Evolutionary conservation across 441 rosid genomes (phyloP), one percentile per base, ranked within the genome.

Genomic region (Pelargonium myrrhifolium): DNA sequence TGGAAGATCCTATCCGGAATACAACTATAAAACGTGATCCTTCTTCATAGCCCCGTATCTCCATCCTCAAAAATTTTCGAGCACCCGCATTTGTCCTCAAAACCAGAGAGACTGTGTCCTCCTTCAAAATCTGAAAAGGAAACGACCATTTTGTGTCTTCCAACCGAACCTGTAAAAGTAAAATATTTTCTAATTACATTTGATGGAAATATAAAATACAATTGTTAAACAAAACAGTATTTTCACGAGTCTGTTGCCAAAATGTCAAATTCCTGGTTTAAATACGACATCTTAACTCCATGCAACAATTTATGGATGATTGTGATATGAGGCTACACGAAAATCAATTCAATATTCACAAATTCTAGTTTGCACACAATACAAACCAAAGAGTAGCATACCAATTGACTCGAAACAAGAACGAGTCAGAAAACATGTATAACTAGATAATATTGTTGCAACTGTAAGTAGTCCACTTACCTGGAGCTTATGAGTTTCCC

Each of bases 31-130:
- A 92, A 47, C 99, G 95, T 15, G 99, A 95, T 71, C 99, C 99
- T 84, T 95, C 99, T 82, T 95, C 99, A 80, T 82, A 92, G 66
- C 98, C 99, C 20, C 99, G 95, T 75, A 95, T 82, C 80, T 92
- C 99, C 66, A 84, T 85, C 74, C 83, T 87, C 77, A 95, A 68
- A 83, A 86, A 78, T 66, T 76, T 84, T 67, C 75, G 79, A 18
- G 72, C 77, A 73, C 86, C 93, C 77, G 80, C 82, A 74, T 75
- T 77, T 71, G 84, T 70, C 86, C 79, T 89, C 81, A 95, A 77
- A 78, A 89, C 90, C 80, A 95, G 73, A 69, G 83, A 81, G 73
- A 95, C 73, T n/a, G 97, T 90, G 79, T 92, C 98, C 80, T 95
- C 99, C 72, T 89, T 89, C 67, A 82, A 49, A 77, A 95, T 81